Evolutionary conservation across 1,284 basidiomycete species (phyloP).

Genomic region (Rhodofomes roseus): DNA sequence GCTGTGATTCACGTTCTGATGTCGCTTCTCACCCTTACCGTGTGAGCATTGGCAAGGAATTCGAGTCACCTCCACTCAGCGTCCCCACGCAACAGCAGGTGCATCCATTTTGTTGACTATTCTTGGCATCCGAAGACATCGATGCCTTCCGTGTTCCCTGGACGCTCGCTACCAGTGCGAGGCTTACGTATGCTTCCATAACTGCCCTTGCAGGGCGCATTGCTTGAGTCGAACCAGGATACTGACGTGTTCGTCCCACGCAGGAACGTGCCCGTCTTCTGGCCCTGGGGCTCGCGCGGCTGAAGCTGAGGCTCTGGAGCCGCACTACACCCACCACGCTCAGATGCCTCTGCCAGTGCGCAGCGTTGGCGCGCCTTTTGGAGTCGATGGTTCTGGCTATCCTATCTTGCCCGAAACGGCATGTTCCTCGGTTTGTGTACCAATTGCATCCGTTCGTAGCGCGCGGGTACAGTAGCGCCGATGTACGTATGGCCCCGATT

Average conservation of each 20-base stretch:
- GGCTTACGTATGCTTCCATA: conserved; percentile 4
- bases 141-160: not conserved
- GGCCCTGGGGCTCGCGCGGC: conserved; percentile 28
- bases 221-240: not conserved
- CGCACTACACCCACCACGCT: not conserved
- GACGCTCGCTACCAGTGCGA: conserved; percentile 1
- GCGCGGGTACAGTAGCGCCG: not conserved
- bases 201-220: not conserved
- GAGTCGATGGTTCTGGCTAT: not conserved
- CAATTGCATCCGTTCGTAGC: not conserved
- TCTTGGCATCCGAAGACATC: not conserved
- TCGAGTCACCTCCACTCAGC: not conserved
- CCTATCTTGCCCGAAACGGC: too few relatives aligned
- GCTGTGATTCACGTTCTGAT: not conserved
- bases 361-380: not conserved
- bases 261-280: conserved; percentile 36
- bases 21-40: not conserved
- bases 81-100: not conserved
- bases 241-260: conserved; percentile 5
- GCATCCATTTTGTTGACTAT: not conserved
- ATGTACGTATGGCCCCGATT: not conserved
- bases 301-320: conserved; percentile 2
- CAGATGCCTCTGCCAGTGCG: not conserved
- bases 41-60: not conserved
- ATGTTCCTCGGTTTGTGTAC: not conserved